phyloP scores from a whole-genome alignment of 345 rosid genomes.

The Schrenkiella parvula region DNA sequence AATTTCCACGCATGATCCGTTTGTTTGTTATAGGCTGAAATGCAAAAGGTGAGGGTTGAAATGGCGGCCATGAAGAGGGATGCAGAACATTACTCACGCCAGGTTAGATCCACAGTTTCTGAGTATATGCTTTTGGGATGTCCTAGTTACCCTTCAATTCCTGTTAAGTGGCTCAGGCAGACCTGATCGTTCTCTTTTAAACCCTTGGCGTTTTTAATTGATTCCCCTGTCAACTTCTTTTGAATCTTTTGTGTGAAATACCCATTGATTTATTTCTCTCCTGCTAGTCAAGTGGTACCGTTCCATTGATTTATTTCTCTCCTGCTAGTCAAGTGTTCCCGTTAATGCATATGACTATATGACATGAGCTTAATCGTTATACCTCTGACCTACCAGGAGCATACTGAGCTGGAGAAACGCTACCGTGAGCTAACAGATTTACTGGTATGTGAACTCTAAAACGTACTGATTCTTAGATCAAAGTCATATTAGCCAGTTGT shows the following conservation, averaged over 20 bases:
- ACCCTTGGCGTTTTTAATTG: neutral
- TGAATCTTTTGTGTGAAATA: neutral
- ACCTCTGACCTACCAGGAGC: slow-evolving; percentile 63
- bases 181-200: neutral
- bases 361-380: slow-evolving; percentile 29
- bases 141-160: neutral
- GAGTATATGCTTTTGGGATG: neutral
- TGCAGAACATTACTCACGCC: slow-evolving; percentile 99
- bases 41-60: slow-evolving; percentile 95
- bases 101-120: slow-evolving; percentile 48
- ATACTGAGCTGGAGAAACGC: slow-evolving; percentile 94
- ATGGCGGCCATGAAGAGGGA: slow-evolving; percentile 98
- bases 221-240: neutral
- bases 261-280: neutral
- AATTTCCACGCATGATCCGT: neutral
- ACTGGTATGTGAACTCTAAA: slow-evolving; percentile 53
- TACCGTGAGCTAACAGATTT: slow-evolving; percentile 97
- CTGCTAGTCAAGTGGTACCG: neutral
- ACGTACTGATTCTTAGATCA: neutral
- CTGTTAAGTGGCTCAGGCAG: neutral
- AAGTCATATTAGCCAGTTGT: neutral
- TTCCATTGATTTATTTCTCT: neutral
- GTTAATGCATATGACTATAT: slow-evolving; percentile 7
- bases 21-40: slow-evolving; percentile 66
- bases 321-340: neutral